A percentile compares a stretch with the other conserved stretches of the same genome.
Evolutionary conservation across 352 stramenopile species (phyloP).

Genomic region (Globisporangium camurandrum): DNA sequence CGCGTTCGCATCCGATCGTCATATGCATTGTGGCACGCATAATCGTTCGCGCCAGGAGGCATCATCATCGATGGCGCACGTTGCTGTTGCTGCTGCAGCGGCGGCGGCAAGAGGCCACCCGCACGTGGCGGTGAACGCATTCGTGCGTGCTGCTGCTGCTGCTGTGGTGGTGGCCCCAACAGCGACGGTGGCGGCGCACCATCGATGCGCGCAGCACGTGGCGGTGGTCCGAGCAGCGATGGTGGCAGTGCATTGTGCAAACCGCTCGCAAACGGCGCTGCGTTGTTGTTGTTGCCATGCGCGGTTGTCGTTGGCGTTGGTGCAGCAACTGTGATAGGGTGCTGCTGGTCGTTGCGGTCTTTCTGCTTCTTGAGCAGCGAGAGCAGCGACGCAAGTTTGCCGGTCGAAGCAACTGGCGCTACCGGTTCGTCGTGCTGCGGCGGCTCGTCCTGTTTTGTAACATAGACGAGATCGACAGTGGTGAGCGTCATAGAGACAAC

Average conservation of each 20-base stretch:
- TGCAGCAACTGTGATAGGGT: no score
- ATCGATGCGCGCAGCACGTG: not conserved
- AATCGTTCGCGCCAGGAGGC: no score
- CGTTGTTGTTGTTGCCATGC: not conserved
- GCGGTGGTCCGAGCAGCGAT: conserved; percentile 5
- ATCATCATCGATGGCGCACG: not conserved
- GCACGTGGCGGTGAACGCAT: no score
- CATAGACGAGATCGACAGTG: not conserved
- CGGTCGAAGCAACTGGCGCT: conserved; percentile 28
- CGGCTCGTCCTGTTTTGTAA: conserved; percentile 13
- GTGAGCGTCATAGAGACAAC: not conserved
- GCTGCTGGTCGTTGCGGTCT: conserved; percentile 27
- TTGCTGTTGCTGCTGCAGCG: conserved; percentile 1
- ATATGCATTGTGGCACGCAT: no score
- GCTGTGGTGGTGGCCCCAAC: not conserved
- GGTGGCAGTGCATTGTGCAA: not conserved
- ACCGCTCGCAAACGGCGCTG: conserved; percentile 4
- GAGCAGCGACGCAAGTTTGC: conserved; percentile 66
- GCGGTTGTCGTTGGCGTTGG: no score
- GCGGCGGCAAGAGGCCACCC: not conserved
- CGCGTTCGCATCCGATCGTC: conserved; percentile 6
- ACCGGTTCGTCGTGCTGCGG: conserved; percentile 22
- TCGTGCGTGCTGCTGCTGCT: not conserved
- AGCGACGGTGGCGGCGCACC: not conserved
- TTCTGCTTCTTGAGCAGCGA: conserved; percentile 85